Conservation (phyloP, 2,329 filamentous ascomycete species). For the Sporothrix variecibatus region DNA sequence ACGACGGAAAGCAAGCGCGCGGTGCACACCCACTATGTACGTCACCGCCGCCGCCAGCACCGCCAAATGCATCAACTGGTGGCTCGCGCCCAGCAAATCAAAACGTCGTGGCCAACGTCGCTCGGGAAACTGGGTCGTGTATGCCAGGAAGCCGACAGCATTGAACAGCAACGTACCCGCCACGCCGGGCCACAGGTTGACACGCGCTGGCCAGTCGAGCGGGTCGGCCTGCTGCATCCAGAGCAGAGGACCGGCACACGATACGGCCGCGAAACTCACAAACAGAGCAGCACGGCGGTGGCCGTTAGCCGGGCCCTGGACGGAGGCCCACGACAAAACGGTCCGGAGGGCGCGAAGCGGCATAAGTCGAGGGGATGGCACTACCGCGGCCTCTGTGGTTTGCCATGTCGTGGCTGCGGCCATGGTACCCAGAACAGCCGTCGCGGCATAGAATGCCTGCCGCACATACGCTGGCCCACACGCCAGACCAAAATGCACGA, state of each 20-base stretch:
- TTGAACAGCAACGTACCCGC: conserved; percentile 43
- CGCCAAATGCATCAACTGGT: conserved; percentile 52
- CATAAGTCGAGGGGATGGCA: not conserved
- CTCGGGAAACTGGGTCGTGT: conserved; percentile 48
- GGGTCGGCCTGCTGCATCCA: conserved; percentile 42
- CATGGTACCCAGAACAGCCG: conserved; percentile 39
- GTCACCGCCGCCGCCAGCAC: conserved; percentile 47
- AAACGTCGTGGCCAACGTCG: conserved; percentile 46
- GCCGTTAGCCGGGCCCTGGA: conserved; percentile 43
- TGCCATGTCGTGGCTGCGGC: conserved; percentile 38
- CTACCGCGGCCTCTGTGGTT: not conserved
- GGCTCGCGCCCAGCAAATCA: conserved; percentile 50
- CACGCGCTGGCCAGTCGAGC: conserved; percentile 39
- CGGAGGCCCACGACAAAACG: conserved; percentile 24
- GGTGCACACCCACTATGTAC: conserved; percentile 40
- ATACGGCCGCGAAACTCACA: conserved; percentile 43
- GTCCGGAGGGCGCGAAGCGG: conserved; percentile 16
- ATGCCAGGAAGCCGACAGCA: conserved; percentile 42
- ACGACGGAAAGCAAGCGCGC: conserved; percentile 18
- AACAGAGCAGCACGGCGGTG: conserved; percentile 45
- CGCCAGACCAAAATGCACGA: conserved; percentile 58
- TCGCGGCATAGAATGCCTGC: conserved; percentile 42
- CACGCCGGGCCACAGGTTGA: conserved; percentile 44
- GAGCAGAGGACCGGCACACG: conserved; percentile 44
- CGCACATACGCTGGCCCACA: conserved; percentile 38